Evolutionary conservation across 345 rosid species (phyloP).

Genomic region (Geranium rotundifolium): DNA sequence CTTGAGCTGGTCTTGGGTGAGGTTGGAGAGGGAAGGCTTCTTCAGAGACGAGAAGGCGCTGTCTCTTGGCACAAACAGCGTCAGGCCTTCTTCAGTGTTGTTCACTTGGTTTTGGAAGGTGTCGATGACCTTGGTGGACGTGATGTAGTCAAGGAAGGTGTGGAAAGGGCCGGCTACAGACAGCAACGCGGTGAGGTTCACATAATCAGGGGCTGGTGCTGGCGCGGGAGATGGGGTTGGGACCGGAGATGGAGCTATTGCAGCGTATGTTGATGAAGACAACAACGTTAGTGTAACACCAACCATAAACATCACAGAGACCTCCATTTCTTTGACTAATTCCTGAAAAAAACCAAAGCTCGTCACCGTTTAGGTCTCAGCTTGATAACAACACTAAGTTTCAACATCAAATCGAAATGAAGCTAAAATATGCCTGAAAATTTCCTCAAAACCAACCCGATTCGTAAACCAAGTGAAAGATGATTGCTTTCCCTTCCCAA

Average conservation of each 20-base stretch:
- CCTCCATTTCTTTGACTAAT: conserved; percentile 20
- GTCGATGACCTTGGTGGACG: conserved; percentile 66
- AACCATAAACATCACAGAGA: conserved; percentile 25
- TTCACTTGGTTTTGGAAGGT: conserved; percentile 89
- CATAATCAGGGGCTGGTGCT: conserved; percentile 52
- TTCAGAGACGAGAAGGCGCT: conserved; percentile 60
- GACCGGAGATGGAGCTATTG: conserved; percentile 33
- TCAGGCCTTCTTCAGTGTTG: conserved; percentile 72
- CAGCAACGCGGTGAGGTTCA: conserved; percentile 64
- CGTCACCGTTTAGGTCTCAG: too few species aligned
- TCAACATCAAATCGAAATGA: too few species aligned
- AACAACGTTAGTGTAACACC: conserved; percentile 20
- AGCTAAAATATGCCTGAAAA: too few species aligned
- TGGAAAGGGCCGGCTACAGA: conserved; percentile 76
- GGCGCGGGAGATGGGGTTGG: conserved; percentile 76
- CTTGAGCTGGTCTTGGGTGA: conserved; percentile 62
- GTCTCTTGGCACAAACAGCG: conserved; percentile 72
- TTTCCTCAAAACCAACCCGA: too few species aligned
- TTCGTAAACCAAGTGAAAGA: too few species aligned
- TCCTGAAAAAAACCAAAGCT: too few species aligned
- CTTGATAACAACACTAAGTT: too few species aligned
- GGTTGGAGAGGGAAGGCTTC: conserved; percentile 55
- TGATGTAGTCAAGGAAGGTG: conserved; percentile 59
- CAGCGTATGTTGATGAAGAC: conserved; percentile 31
- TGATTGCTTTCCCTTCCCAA: too few species aligned